Percentiles rank a stretch among this genome's conserved stretches.
These are phyloP conservation scores for Amanita jacksonii DNA, from an alignment of 768 basidiomycete genomes.

Conservation along the genomic window DNA sequence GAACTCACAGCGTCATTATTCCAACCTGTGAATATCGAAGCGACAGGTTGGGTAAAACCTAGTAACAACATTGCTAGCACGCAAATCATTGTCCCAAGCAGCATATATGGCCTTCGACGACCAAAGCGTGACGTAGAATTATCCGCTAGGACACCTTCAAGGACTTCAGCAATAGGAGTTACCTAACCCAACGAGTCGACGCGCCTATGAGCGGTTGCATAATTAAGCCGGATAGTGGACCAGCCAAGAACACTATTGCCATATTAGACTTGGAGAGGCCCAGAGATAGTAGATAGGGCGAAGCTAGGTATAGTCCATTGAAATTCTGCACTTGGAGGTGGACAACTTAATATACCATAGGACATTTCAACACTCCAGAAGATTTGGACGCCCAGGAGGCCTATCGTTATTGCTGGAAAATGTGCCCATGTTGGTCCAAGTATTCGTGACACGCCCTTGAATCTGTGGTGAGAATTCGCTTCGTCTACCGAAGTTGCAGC, in stretches of 20 bases:
- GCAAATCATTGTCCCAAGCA: constrained; percentile 59
- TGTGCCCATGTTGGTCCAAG: constrained; percentile 60
- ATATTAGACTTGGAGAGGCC: constrained; percentile 82
- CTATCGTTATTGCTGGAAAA: constrained; percentile 64
- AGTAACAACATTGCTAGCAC: constrained; percentile 68
- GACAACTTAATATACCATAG: constrained; percentile 64
- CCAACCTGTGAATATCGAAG: constrained; percentile 34
- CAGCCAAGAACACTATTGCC: constrained; percentile 88
- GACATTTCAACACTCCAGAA: constrained; percentile 96
- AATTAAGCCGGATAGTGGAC: constrained; percentile 81
- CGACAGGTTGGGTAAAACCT: constrained; percentile 70
- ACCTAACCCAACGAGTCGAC: constrained; percentile 1
- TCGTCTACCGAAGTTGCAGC: neutral
- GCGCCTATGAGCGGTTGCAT: constrained; percentile 85
- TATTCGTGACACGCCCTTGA: constrained; percentile 49
- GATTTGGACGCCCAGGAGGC: constrained; percentile 76
- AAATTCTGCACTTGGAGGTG: too few relatives aligned
- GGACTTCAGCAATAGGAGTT: constrained; percentile 15
- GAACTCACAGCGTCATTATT: constrained; percentile 22
- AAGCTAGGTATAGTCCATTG: constrained; percentile 38
- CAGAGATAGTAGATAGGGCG: constrained; percentile 84
- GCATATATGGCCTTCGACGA: constrained; percentile 79
- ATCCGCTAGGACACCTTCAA: constrained; percentile 65
- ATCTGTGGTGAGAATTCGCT: constrained; percentile 19
- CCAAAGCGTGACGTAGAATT: constrained; percentile 78